These are phyloP conservation scores for Blastomyces silverae DNA, from an alignment of 2,329 filamentous ascomycete species.

Conservation along the genomic window DNA sequence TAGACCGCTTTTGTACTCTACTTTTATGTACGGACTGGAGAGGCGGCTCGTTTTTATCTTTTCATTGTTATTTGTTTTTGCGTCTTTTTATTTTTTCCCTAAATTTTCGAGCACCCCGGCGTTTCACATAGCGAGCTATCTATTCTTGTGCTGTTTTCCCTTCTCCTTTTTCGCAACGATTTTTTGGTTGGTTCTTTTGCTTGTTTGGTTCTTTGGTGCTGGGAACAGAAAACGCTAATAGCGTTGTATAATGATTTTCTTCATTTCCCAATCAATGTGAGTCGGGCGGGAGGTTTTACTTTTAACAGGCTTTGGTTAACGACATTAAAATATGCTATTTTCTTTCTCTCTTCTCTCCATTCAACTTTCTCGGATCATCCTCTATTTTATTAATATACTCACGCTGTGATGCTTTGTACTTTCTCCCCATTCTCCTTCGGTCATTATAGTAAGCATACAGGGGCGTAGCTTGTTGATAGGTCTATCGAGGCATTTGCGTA, in stretches of 20 bases:
- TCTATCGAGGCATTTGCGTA: too few species aligned
- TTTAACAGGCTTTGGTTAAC: neutral
- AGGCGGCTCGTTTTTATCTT: constrained; percentile 1
- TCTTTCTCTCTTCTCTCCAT: neutral
- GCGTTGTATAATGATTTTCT: constrained; percentile 3
- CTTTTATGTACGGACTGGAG: constrained; percentile 5
- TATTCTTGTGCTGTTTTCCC: constrained; percentile 21
- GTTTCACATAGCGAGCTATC: constrained; percentile 19
- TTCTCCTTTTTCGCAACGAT: constrained; percentile 18
- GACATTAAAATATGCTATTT: neutral
- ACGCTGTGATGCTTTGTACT: neutral
- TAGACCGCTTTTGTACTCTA: constrained; percentile 9
- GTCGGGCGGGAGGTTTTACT: neutral
- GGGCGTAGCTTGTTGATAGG: neutral
- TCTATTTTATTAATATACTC: neutral
- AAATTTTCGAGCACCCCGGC: constrained; percentile 1
- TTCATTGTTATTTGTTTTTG: constrained; percentile 5
- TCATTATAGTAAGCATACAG: neutral
- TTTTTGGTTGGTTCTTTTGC: constrained; percentile 16
- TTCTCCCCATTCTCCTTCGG: neutral
- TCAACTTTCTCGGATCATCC: neutral
- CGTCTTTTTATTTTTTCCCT: neutral
- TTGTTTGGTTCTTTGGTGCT: constrained; percentile 13
- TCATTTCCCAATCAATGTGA: neutral
- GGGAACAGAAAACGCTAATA: neutral